A percentile compares a stretch with the other conserved stretches of the same genome.
Evolutionary conservation across 2,329 filamentous ascomycete species (phyloP).

Genomic region (Diplocarpon mali): DNA sequence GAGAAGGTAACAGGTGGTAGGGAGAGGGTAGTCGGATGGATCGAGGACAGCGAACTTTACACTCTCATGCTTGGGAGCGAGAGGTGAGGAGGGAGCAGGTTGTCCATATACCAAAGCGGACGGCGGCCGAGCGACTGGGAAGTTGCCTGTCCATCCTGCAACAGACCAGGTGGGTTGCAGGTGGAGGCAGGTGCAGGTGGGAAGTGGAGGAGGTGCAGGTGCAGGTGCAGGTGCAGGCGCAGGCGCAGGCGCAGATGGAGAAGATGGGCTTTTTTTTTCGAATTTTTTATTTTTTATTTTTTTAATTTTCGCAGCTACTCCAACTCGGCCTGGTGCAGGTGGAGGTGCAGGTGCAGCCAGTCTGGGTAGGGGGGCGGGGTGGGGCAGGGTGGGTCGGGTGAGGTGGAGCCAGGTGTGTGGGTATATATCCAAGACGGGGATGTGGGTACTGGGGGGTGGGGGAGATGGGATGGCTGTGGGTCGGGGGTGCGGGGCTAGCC

Average conservation of each 20-base stretch:
- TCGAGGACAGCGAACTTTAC: background rate
- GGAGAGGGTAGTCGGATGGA: constrained; percentile 3
- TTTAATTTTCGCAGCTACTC: too few species aligned
- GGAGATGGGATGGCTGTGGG: too few species aligned
- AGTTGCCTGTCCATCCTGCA: constrained; percentile 15
- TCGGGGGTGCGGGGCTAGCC: background rate
- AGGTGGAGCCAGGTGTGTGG: too few species aligned
- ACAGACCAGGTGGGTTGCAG: background rate
- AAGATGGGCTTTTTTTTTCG: too few species aligned
- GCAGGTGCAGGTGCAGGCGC: background rate
- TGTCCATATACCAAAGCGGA: constrained; percentile 16
- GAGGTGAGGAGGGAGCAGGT: constrained; percentile 3
- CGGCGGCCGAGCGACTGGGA: constrained; percentile 9
- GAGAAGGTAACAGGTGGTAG: background rate
- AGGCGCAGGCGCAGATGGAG: background rate
- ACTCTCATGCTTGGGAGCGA: too few species aligned
- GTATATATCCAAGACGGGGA: too few species aligned
- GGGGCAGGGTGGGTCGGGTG: too few species aligned
- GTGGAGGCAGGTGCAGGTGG: constrained; percentile 12
- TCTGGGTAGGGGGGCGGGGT: too few species aligned
- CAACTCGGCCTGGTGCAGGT: too few species aligned
- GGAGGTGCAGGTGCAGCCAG: too few species aligned
- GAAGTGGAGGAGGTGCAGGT: background rate
- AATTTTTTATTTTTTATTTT: too few species aligned
- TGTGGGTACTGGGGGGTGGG: too few species aligned